Percentiles rank a stretch among this genome's conserved stretches.
Conservation (phyloP, 2,329 filamentous ascomycete genomes). For the Ustilaginoidea virens region DNA sequence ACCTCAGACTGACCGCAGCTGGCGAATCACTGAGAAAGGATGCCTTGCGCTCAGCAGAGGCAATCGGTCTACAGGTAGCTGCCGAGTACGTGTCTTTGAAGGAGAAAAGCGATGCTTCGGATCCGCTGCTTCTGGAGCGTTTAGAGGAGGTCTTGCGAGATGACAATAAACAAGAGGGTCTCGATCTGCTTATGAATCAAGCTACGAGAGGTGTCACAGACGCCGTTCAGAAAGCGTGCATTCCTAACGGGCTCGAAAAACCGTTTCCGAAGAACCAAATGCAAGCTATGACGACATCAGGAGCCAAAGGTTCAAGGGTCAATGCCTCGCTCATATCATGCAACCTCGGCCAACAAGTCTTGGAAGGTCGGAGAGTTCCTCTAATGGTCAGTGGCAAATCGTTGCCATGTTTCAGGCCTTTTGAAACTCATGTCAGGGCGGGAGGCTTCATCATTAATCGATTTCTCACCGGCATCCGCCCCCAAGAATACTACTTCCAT, state of each 20-base stretch:
- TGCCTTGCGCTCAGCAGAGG: slow-evolving; percentile 50
- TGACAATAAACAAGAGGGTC: slow-evolving; percentile 73
- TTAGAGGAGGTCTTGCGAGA: slow-evolving; percentile 85
- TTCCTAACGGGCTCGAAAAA: slow-evolving; percentile 74
- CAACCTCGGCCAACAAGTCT: slow-evolving; percentile 88
- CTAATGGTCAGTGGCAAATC: slow-evolving; percentile 98
- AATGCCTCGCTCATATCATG: slow-evolving; percentile 97
- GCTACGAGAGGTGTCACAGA: slow-evolving; percentile 57
- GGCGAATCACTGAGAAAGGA: slow-evolving; percentile 60
- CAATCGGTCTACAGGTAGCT: slow-evolving; percentile 64
- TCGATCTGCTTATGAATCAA: slow-evolving; percentile 78
- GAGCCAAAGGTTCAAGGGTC: slow-evolving; percentile 82
- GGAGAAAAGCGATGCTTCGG: slow-evolving; percentile 43
- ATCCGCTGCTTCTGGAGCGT: slow-evolving; percentile 58
- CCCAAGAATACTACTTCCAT: slow-evolving; percentile 98
- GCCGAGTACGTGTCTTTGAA: slow-evolving; percentile 78
- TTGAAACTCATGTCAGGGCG: slow-evolving; percentile 75
- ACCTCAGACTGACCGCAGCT: slow-evolving; percentile 67
- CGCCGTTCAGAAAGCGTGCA: slow-evolving; percentile 59
- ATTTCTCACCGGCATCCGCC: slow-evolving; percentile 93
- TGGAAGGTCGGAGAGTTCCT: slow-evolving; percentile 88
- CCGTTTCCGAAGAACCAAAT: slow-evolving; percentile 95
- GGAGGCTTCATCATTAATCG: slow-evolving; percentile 90
- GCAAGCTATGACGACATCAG: slow-evolving; percentile 96
- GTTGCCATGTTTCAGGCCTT: slow-evolving; percentile 83